Base-by-base conservation (phyloP, 306 rosid species). In the Cercis canadensis region DNA sequence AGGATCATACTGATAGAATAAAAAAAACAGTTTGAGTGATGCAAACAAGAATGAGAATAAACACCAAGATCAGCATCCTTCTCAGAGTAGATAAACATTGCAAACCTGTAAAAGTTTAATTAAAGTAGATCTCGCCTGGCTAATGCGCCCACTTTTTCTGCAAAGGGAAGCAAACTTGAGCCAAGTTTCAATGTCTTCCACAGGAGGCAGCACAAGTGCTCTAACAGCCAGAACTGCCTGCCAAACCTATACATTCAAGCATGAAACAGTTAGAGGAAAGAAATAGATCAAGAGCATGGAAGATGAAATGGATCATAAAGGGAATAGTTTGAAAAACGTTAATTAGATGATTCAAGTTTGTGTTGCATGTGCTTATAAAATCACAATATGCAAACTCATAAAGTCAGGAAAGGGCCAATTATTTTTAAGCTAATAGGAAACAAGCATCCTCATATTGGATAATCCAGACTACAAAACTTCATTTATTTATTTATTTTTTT, bases 151-250 rank as follows among this genome's bases (percentile, higher is more conserved):
- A 75, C 70, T 89, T 77, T 89, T 89, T 76, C 88, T 86, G 81
- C 99, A 90, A 70, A 89, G 97, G 62, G 92, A 83, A 68, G 96
- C 95, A 75, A 89, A 94, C 85, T 94, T 89, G 40, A 94, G 96
- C 99, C 99, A 91, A 58, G 97, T 90, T 55, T 94, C 96, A 75
- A 86, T 57, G 53, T 94, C 97, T 72, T 94, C 99, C 19, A 86
- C 81, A 50, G 97, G 99, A 80, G 99, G 97, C 10, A 94, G 84
- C 78, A 94, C 96, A 70, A 94, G 97, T 18, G 97, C 94, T 78
- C 97, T 87, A 65, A 94, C 88, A 72, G 65, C 86, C 82, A 94
- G 83, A 75, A 94, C 83, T 15, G 0, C 82, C 74, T 91, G 99
- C 99, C 99, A 94, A 70, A 94, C 97, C 99, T 94, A 81, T 73